Conservation (phyloP, 768 basidiomycete species). For the Pleurotus djamor region DNA sequence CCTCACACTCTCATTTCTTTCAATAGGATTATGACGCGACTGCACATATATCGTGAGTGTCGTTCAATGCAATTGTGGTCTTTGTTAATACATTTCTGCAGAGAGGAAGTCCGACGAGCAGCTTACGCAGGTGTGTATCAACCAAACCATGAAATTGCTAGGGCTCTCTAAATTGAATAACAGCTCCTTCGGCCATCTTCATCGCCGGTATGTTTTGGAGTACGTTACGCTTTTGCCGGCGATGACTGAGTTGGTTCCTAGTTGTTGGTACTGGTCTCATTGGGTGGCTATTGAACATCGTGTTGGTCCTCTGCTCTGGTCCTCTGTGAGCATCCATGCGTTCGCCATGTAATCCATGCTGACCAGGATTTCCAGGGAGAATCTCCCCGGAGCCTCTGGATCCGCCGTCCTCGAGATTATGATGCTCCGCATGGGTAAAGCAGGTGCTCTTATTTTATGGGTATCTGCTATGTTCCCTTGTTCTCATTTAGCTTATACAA, state of each 20-base stretch:
- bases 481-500: not conserved
- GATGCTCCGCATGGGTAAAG: slow-evolving; percentile 70
- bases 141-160: slow-evolving; percentile 4
- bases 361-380: slow-evolving; percentile 34
- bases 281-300: slow-evolving; percentile 88
- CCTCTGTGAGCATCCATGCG: slow-evolving; percentile 48
- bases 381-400: slow-evolving; percentile 68
- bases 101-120: slow-evolving; percentile 78
- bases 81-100: slow-evolving; percentile 19
- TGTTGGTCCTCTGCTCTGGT: slow-evolving; percentile 82
- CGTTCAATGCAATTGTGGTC: slow-evolving; percentile 1
- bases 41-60: slow-evolving; percentile 74
- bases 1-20: slow-evolving; percentile 8
- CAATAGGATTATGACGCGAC: slow-evolving; percentile 75
- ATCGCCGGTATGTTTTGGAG: slow-evolving; percentile 39
- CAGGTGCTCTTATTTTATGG: slow-evolving; percentile 79
- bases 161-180: too few relatives aligned
- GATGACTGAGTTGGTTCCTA: slow-evolving; percentile 15
- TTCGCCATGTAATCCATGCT: slow-evolving; percentile 6
- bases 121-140: slow-evolving; percentile 61
- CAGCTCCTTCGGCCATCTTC: slow-evolving; percentile 60
- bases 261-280: slow-evolving; percentile 76
- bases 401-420: slow-evolving; percentile 83
- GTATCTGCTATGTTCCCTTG: slow-evolving; percentile 25
- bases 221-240: too few relatives aligned